Percentiles rank a stretch among this genome's conserved stretches.
phyloP scores from a whole-genome alignment of 306 rosid species.

The Malus asiatica region DNA sequence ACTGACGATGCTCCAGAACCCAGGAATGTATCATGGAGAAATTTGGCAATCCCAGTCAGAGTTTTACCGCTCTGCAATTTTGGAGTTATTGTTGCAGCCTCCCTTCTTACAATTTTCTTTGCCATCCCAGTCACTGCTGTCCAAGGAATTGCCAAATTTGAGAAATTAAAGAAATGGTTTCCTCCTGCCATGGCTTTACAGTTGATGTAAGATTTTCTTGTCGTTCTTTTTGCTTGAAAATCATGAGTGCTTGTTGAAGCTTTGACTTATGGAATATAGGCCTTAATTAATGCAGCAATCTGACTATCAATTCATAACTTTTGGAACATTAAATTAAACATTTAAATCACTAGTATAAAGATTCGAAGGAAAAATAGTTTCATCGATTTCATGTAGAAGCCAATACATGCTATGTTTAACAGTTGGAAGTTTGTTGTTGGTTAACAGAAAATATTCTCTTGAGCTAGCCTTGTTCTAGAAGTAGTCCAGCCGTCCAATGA shows the following conservation, averaged over 20 bases:
- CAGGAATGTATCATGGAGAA: slow-evolving; percentile 92
- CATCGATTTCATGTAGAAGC: not conserved
- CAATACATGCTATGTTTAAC: not conserved
- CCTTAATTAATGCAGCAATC: not conserved
- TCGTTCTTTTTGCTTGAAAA: not conserved
- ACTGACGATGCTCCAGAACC: slow-evolving; percentile 88
- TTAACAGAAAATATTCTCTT: too few species aligned
- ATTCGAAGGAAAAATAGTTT: not conserved
- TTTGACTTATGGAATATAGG: not conserved
- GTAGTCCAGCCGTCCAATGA: too few species aligned
- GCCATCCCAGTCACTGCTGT: slow-evolving; percentile 86
- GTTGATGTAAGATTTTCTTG: slow-evolving; percentile 49
- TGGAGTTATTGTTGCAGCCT: slow-evolving; percentile 58
- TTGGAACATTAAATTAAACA: not conserved
- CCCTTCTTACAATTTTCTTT: slow-evolving; percentile 75
- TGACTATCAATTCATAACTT: not conserved
- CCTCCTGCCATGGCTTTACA: slow-evolving; percentile 86
- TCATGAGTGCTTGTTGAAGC: not conserved
- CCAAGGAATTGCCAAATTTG: slow-evolving; percentile 90
- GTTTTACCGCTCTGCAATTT: slow-evolving; percentile 51
- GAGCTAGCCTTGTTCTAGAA: too few species aligned
- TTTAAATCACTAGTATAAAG: not conserved
- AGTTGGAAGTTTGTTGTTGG: not conserved
- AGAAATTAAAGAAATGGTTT: slow-evolving; percentile 84
- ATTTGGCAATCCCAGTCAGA: slow-evolving; percentile 50